Evolutionary conservation across 2,329 filamentous ascomycete species (phyloP), one percentile per base, ranked within the genome.

Genomic region (Knoxdaviesia proteae): DNA sequence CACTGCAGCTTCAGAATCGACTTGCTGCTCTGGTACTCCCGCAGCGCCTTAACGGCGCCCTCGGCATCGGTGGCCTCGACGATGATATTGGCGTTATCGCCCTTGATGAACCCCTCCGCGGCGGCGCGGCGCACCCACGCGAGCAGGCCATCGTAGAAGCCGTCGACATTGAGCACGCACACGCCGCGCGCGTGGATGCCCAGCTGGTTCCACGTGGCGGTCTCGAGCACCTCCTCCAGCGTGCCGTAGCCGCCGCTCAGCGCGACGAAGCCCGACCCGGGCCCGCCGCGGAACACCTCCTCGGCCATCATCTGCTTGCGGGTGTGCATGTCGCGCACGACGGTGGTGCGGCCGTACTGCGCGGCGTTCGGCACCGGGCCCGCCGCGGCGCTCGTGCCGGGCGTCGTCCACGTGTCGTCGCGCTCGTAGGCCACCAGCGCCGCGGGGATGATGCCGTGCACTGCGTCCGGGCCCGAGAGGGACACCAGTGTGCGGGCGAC

Each of bases 271-370:
- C 88, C 88, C 45, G 76, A 80, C 1, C 88, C 88, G 0, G 78
- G 75, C 0, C 81, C 87, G 31, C 84, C 84, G 20, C 74, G 70
- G 30, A 92, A 71, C 10, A 96, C 86, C 58, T 88, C 81, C 52
- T 76, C 68, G 6, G 87, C 88, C 90, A 98, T 96, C 63, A 90
- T 69, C 51, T 81, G 75, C 67, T 98, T 98, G 49, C 90, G 76
- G 37, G 84, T 87, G 62, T 98, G 90, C 90, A 98, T 98, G 57
- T 94, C 86, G 51, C 76, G 70, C 32, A 96, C 90, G 6, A 94
- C 75, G 0, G 86, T 94, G 8, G 86, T 94, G 38, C 69, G 66
- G 7, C 90, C 90, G 56, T 84, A 98, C 5, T 75, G 59, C 5
- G 61, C 53, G 55, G 76, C 68, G 46, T 78, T 73, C 40, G 80